Conservation (phyloP, 225 moss, liverwort and hornwort genomes). For the Physcomitrellopsis africana region DNA sequence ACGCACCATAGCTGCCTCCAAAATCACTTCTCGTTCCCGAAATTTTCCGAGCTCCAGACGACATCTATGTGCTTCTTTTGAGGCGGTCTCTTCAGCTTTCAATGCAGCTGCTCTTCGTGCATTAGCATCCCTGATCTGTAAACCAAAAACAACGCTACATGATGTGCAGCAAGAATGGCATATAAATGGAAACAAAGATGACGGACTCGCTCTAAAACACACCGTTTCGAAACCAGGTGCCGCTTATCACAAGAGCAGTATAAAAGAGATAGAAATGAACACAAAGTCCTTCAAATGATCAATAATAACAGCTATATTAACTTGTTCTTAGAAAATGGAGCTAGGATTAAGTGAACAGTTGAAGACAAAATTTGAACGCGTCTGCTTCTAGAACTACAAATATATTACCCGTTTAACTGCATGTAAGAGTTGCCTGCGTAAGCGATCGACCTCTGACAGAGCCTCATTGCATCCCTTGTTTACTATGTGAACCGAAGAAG, state of each 20-base stretch:
- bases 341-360: not conserved
- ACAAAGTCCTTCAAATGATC: too few species aligned
- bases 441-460: constrained; percentile 55
- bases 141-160: constrained; percentile 13
- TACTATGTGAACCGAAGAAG: constrained; percentile 55
- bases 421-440: constrained; percentile 59
- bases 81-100: constrained; percentile 66
- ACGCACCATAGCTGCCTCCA: constrained; percentile 70
- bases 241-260: too few species aligned
- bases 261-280: too few species aligned
- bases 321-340: not conserved
- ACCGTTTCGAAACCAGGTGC: too few species aligned
- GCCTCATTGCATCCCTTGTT: constrained; percentile 57
- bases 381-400: not conserved
- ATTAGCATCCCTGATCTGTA: constrained; percentile 68
- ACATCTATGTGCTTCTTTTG: constrained; percentile 77
- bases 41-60: constrained; percentile 76
- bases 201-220: too few species aligned
- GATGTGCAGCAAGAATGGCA: not conserved
- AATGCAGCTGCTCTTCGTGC: constrained; percentile 50
- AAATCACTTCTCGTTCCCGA: constrained; percentile 65
- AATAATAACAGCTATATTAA: too few species aligned
- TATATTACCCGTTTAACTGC: constrained; percentile 65
- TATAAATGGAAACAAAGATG: too few species aligned
- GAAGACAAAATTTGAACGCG: not conserved